phyloP scores from a whole-genome alignment of 352 stramenopile genomes.

The Pythium aristosporum region DNA sequence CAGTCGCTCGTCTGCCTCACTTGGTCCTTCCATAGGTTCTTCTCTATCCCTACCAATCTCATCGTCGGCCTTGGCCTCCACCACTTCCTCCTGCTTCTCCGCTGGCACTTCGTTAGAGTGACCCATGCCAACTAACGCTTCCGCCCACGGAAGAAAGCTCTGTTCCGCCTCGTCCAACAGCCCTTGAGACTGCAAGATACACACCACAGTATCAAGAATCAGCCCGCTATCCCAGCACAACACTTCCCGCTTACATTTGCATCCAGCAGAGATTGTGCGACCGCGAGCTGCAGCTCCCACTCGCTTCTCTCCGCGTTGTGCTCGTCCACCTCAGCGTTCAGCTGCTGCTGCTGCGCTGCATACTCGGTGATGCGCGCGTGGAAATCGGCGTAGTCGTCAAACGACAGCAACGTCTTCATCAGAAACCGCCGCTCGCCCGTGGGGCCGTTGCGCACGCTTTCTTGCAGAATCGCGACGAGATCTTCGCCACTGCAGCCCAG shows the following conservation, averaged over 20 bases:
- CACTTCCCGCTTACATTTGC: slow-evolving; percentile 35
- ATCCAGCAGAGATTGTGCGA: slow-evolving; percentile 70
- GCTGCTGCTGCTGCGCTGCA: slow-evolving; percentile 25
- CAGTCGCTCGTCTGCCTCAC: slow-evolving; percentile 18
- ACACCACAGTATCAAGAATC: background rate
- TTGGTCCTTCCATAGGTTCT: background rate
- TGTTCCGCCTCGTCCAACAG: slow-evolving; percentile 56
- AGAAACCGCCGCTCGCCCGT: slow-evolving; percentile 52
- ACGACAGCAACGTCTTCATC: slow-evolving; percentile 71
- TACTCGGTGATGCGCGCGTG: slow-evolving; percentile 55
- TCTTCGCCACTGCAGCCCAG: slow-evolving; percentile 62
- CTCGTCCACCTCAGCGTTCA: slow-evolving; percentile 1
- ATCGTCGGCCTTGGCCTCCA: background rate
- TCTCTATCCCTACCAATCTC: background rate
- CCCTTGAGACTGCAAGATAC: slow-evolving; percentile 32
- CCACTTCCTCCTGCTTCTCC: background rate
- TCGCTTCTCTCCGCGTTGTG: slow-evolving; percentile 23
- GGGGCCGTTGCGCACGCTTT: slow-evolving; percentile 32
- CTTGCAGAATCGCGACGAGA: slow-evolving; percentile 48
- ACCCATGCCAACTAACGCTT: slow-evolving; percentile 60
- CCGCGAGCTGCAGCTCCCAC: slow-evolving; percentile 65
- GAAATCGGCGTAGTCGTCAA: slow-evolving; percentile 70
- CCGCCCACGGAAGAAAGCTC: slow-evolving; percentile 57
- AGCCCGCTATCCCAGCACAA: background rate
- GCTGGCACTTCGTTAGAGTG: slow-evolving; percentile 8